phyloP scores from a whole-genome alignment of 78 protist genomes.

The Guillardia theta region DNA sequence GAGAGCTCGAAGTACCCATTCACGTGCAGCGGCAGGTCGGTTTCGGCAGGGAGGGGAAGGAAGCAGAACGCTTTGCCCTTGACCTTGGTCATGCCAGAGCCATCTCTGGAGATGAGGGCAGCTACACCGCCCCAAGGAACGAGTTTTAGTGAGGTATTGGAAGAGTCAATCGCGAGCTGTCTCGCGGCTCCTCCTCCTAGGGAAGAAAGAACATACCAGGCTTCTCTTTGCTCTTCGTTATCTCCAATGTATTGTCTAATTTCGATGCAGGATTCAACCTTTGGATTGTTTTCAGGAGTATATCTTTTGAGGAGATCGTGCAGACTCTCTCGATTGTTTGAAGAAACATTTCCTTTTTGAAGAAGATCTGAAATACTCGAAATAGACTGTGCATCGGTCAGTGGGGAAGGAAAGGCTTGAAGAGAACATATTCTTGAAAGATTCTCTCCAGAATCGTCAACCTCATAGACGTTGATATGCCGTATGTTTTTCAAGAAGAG shows the following conservation, averaged over 20 bases:
- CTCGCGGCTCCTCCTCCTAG: not conserved
- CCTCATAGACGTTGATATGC: not conserved
- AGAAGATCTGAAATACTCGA: not conserved
- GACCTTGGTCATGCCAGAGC: not conserved
- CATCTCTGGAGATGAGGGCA: not conserved
- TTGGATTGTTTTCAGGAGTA: not conserved
- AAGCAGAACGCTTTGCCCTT: constrained; percentile 16
- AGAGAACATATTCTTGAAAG: too few species aligned
- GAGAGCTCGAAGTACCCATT: constrained; percentile 49
- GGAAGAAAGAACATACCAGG: not conserved
- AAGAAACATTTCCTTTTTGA: too few species aligned
- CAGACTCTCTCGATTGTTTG: not conserved
- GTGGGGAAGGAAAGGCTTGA: not conserved
- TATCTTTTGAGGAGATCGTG: not conserved
- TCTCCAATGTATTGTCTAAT: not conserved
- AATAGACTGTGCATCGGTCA: not conserved
- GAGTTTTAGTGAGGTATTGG: not conserved
- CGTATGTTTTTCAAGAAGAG: constrained; percentile 34
- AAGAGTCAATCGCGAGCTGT: not conserved
- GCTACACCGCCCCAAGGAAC: constrained; percentile 54
- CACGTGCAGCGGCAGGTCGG: constrained; percentile 52
- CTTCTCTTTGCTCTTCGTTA: not conserved
- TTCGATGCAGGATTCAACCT: not conserved
- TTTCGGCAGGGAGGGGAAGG: constrained; percentile 14
- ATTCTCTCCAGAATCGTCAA: not conserved